These are phyloP conservation scores for Hypocreales sp. DNA, from an alignment of 2,329 filamentous ascomycete species.

Conservation along the genomic window DNA sequence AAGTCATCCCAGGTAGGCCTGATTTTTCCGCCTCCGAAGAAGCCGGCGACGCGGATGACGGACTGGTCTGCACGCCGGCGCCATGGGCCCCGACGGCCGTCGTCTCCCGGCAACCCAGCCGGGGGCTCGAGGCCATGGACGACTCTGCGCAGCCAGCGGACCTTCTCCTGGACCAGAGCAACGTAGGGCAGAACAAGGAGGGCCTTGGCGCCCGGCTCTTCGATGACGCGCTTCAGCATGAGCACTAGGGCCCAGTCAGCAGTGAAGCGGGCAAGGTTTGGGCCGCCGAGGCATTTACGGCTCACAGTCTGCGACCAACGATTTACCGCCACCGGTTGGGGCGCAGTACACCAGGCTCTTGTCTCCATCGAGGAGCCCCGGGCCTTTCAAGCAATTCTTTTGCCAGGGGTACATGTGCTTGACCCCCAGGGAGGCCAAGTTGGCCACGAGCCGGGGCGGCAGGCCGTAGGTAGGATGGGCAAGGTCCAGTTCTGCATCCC, in stretches of 20 bases:
- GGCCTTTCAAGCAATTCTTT: conserved; percentile 54
- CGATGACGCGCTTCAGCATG: conserved; percentile 57
- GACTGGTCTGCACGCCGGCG: conserved; percentile 39
- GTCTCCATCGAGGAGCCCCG: conserved; percentile 47
- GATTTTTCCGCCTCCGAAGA: conserved; percentile 59
- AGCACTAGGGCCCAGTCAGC: conserved; percentile 30
- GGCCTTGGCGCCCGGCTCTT: conserved; percentile 47
- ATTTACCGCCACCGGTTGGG: conserved; percentile 66
- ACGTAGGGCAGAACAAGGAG: conserved; percentile 64
- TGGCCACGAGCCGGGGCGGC: conserved; percentile 41
- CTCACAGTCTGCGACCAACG: conserved; percentile 48
- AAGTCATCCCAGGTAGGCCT: conserved; percentile 56
- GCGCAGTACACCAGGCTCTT: conserved; percentile 67
- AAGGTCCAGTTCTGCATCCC: conserved; percentile 43
- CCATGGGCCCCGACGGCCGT: conserved; percentile 28
- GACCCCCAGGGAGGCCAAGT: conserved; percentile 53
- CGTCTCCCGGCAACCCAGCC: conserved; percentile 14
- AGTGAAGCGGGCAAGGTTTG: background rate
- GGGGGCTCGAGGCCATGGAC: conserved; percentile 31
- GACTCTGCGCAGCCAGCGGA: conserved; percentile 54
- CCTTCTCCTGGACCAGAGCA: conserved; percentile 65
- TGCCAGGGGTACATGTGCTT: conserved; percentile 67
- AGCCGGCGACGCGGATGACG: conserved; percentile 50
- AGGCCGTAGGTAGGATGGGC: conserved; percentile 49
- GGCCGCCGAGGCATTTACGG: background rate